Evolutionary conservation across 345 rosid species (phyloP).

Genomic region (Syzygium aqueum): DNA sequence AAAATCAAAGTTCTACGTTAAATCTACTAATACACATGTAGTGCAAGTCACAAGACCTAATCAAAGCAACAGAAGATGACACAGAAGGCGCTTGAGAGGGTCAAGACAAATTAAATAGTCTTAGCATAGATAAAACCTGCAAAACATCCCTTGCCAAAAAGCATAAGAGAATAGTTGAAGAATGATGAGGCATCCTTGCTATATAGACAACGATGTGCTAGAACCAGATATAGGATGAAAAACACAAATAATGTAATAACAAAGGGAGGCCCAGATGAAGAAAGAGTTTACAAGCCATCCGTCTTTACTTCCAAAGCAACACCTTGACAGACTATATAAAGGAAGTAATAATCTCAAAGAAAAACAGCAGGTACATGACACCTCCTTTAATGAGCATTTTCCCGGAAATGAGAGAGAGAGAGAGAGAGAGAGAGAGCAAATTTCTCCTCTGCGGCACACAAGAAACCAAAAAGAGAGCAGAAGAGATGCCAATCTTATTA

Average conservation of each 20-base stretch:
- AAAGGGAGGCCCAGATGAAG: not conserved
- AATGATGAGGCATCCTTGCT: not conserved
- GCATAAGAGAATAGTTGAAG: not conserved
- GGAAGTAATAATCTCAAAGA: not conserved
- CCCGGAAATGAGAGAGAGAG: not conserved
- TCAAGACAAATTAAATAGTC: not conserved
- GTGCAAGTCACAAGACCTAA: not conserved
- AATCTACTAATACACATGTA: not conserved
- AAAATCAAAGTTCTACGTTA: not conserved
- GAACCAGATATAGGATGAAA: not conserved
- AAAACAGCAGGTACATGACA: not conserved
- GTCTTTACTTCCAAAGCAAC: not conserved
- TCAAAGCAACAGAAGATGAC: not conserved
- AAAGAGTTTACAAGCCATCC: not conserved
- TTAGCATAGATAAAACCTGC: not conserved
- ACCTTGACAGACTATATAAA: not conserved
- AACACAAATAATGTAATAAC: not conserved
- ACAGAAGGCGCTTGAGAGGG: not conserved
- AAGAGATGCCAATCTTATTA: not conserved
- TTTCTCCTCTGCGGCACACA: not conserved
- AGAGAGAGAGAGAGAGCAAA: not conserved
- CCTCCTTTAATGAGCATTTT: not conserved
- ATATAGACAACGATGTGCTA: not conserved
- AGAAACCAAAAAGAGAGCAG: not conserved
- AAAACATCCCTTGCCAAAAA: not conserved